Percentiles rank a stretch among this genome's conserved stretches.
Evolutionary conservation across 2,329 filamentous ascomycete genomes (phyloP).

Genomic region (Peltaster fructicola): DNA sequence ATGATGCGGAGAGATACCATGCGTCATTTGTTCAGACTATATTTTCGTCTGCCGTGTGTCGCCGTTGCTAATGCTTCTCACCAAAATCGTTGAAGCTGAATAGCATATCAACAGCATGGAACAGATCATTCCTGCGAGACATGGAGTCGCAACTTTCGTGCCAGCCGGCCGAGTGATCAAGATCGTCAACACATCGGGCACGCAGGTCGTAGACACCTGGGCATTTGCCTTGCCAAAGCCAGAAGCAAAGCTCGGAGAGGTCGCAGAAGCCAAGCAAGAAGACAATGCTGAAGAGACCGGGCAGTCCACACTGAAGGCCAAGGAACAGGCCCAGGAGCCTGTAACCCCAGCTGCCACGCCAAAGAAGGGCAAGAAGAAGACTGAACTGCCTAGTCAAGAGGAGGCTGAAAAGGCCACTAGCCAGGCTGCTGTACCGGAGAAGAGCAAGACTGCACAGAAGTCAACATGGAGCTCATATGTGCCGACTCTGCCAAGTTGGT

Average conservation of each 20-base stretch:
- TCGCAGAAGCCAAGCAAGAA: slow-evolving; percentile 9
- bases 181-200: slow-evolving; percentile 33
- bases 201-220: slow-evolving; percentile 33
- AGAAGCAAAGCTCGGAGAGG: slow-evolving; percentile 14
- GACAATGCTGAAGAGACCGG: slow-evolving; percentile 8
- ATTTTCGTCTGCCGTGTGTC: too few species aligned
- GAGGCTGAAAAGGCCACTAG: slow-evolving; percentile 18
- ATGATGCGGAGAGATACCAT: too few species aligned
- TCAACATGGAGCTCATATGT: slow-evolving; percentile 17
- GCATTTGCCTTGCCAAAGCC: slow-evolving; percentile 30
- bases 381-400: slow-evolving; percentile 17
- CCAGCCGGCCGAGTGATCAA: slow-evolving; percentile 31
- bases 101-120: too few species aligned
- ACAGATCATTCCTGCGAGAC: slow-evolving; percentile 32
- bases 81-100: too few species aligned
- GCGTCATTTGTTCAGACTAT: too few species aligned
- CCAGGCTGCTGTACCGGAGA: slow-evolving; percentile 8
- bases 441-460: slow-evolving; percentile 10
- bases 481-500: slow-evolving; percentile 7
- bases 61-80: too few species aligned
- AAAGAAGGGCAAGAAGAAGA: slow-evolving; percentile 13
- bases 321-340: slow-evolving; percentile 9
- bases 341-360: slow-evolving; percentile 6
- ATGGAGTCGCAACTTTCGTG: slow-evolving; percentile 33
- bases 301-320: slow-evolving; percentile 8